These are phyloP conservation scores for Neurospora sp. DNA, from an alignment of 495 filamentous ascomycete species.

Conservation along the genomic window DNA sequence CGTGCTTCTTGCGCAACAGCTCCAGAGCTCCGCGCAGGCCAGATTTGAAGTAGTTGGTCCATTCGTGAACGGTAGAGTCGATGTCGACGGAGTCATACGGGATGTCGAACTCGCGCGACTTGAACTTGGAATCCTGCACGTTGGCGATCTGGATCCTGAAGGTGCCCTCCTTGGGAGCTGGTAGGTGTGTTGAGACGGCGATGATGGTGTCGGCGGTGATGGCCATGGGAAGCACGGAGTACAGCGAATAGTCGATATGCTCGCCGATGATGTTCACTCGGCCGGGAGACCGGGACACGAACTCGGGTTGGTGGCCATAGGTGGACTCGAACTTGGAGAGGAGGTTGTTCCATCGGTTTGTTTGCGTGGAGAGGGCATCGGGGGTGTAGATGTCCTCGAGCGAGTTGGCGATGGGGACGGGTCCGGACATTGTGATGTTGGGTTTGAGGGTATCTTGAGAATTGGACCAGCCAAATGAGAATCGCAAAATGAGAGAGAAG, in stretches of 20 bases:
- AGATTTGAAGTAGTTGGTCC: slow-evolving; percentile 97
- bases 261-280: slow-evolving; percentile 98
- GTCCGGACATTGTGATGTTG: slow-evolving; percentile 38
- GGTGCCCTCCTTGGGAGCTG: slow-evolving; percentile 20
- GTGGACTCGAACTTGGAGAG: slow-evolving; percentile 58
- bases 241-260: slow-evolving; percentile 97
- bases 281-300: slow-evolving; percentile 83
- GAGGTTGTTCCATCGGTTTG: slow-evolving; percentile 60
- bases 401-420: slow-evolving; percentile 48
- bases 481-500: neutral
- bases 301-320: slow-evolving; percentile 66
- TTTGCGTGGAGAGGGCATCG: slow-evolving; percentile 47
- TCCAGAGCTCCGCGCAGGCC: slow-evolving; percentile 75
- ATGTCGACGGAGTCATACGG: slow-evolving; percentile 61
- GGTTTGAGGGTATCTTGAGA: neutral
- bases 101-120: slow-evolving; percentile 64
- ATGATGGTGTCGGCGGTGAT: slow-evolving; percentile 84
- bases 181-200: slow-evolving; percentile 59
- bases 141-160: slow-evolving; percentile 59
- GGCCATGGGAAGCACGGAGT: slow-evolving; percentile 91
- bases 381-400: slow-evolving; percentile 60
- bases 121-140: slow-evolving; percentile 66
- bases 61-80: slow-evolving; percentile 76
- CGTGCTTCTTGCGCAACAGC: slow-evolving; percentile 60
- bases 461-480: neutral